Conservation (phyloP, 805 yeast species). For the Suhomyces emberorum region DNA sequence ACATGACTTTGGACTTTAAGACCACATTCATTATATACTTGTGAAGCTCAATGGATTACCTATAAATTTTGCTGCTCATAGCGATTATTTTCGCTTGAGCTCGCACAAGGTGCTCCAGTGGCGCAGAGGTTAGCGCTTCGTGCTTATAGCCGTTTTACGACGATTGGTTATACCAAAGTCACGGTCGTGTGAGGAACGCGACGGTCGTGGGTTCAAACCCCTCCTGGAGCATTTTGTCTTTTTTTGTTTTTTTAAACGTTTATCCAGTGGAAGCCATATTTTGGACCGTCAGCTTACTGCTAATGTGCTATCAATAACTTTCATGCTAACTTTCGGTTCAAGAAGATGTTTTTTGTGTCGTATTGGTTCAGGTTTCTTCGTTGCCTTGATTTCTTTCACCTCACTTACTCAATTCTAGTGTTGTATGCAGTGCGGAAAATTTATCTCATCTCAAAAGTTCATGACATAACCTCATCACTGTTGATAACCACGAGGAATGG, state of each 20-base stretch:
- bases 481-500: conserved; percentile 22
- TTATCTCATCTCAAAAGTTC: conserved; percentile 3
- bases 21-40: too few relatives aligned
- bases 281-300: too few relatives aligned
- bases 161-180: conserved; percentile 45
- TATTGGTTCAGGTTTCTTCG: too few relatives aligned
- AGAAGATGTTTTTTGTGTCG: too few relatives aligned
- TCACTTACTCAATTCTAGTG: too few relatives aligned
- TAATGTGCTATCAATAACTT: too few relatives aligned
- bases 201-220: conserved; percentile 55
- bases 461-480: background rate
- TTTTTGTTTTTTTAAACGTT: conserved; percentile 16
- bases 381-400: too few relatives aligned
- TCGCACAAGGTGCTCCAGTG: conserved; percentile 37
- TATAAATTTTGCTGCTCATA: too few relatives aligned
- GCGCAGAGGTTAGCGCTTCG: conserved; percentile 57
- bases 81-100: background rate
- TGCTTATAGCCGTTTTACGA: conserved; percentile 47
- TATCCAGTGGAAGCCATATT: too few relatives aligned
- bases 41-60: too few relatives aligned
- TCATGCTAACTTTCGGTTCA: too few relatives aligned
- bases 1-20: too few relatives aligned
- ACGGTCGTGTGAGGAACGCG: conserved; percentile 56
- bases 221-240: conserved; percentile 48
- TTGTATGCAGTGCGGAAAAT: conserved; percentile 3